Evolutionary conservation across 164 flowering plant genomes (phyloP), one percentile per base, ranked within the genome.

Genomic region (Sedum album): DNA sequence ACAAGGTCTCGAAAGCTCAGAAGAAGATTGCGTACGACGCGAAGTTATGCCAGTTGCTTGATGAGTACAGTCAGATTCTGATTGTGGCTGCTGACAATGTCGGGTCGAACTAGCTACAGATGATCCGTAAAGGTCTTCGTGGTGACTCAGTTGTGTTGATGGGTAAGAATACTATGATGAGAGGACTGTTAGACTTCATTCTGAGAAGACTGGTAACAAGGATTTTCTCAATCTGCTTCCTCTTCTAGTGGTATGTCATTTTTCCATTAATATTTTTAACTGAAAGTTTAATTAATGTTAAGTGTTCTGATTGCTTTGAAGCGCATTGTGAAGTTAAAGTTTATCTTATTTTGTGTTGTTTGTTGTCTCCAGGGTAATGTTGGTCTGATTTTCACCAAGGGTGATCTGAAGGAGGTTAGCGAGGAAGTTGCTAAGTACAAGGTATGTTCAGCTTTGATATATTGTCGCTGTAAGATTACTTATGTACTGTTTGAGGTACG

Each of bases 121-220:
- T 75, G 72, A 91, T 91, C 20, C 68, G 97, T 13, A 76, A 70
- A 69, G 97, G 90, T 38, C 73, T 86, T 26, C 77, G 90, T 3
- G 88, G 85, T 0, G 85, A 86, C 68, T 86, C 88, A 0, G 67
- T 83, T 6, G 86, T 90, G 9, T 75, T 89, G 51, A 88, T 90
- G 96, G 96, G 93, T 2, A 90, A 90, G 83, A 86, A 86, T 72
- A 84, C 88, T 11, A 82, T 86, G 88, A 84, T 86, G 88, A 86
- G 78, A 63, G 88, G 31, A 67, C 83, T n/a, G 49, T 86, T 15
- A 76, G 83, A 71, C 68, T 84, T n/a, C 86, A 86, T 55, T 66
- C 86, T 26, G 88, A 86, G 69, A 82, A 77, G 60, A 83, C 86
- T 20, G 86, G 86, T 0, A 86, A 86, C 71, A 65, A 63, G 7